These are phyloP conservation scores for Sugiyamaella pinicola DNA, from an alignment of 1,139 yeast species.

Conservation along the genomic window DNA sequence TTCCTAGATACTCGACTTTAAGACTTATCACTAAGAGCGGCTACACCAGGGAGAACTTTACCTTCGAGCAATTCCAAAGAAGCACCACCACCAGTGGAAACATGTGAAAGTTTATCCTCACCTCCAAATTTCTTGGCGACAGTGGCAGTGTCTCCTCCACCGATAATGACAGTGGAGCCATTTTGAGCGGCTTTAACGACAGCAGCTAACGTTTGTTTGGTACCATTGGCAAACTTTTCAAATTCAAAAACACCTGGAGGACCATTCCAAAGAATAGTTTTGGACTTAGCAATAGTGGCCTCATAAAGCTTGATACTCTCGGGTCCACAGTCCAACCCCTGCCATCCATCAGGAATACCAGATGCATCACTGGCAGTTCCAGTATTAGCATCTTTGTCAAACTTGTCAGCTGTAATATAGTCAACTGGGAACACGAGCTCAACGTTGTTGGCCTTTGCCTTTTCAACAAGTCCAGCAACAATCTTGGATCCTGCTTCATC, in stretches of 20 bases:
- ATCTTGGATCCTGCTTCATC: conserved; percentile 93
- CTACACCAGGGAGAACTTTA: conserved; percentile 96
- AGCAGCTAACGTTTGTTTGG: conserved; percentile 84
- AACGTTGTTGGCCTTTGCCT: conserved; percentile 93
- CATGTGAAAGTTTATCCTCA: conserved; percentile 92
- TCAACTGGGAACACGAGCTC: conserved; percentile 91
- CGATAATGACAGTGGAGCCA: conserved; percentile 94
- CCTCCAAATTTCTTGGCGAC: conserved; percentile 97
- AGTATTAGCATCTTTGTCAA: conserved; percentile 83
- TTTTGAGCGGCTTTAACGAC: conserved; percentile 80
- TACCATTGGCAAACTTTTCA: conserved; percentile 85
- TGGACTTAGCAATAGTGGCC: conserved; percentile 81
- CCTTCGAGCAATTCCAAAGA: conserved; percentile 97
- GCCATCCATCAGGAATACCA: conserved; percentile 92
- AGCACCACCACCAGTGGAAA: conserved; percentile 99
- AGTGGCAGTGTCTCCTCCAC: conserved; percentile 99
- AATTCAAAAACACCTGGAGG: conserved; percentile 99
- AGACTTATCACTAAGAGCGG: conserved; percentile 65
- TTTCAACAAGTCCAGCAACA: conserved; percentile 83
- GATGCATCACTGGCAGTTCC: conserved; percentile 79
- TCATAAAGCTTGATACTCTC: conserved; percentile 75
- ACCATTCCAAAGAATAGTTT: conserved; percentile 98
- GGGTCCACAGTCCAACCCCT: conserved; percentile 95
- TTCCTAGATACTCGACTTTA: conserved; percentile 5
- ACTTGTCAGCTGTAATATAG: conserved; percentile 90